phyloP scores from a whole-genome alignment of 352 stramenopile genomes.

The Elongisporangium senticosum region DNA sequence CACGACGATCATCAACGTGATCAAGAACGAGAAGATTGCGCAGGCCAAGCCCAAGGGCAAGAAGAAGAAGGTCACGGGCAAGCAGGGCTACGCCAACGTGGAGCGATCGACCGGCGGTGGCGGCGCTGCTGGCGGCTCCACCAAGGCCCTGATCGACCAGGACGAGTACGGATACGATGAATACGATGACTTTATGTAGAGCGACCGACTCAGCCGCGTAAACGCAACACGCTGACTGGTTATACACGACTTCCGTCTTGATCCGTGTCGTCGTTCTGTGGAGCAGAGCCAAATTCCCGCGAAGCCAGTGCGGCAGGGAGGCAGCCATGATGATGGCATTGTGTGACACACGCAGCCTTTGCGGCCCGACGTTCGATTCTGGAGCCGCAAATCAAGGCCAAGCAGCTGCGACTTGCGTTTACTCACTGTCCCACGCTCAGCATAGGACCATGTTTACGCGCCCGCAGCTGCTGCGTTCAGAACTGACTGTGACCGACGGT shows the following conservation, averaged over 20 bases:
- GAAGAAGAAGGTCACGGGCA: slow-evolving; percentile 81
- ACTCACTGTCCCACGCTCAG: not conserved
- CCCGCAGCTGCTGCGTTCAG: not conserved
- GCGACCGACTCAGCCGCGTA: not conserved
- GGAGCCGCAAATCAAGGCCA: not conserved
- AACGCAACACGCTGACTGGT: not conserved
- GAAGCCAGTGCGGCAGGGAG: no score
- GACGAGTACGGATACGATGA: slow-evolving; percentile 74
- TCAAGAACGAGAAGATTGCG: slow-evolving; percentile 86
- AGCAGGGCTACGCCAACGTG: slow-evolving; percentile 79
- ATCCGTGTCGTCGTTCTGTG: no score
- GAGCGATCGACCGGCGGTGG: slow-evolving; percentile 44
- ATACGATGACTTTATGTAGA: slow-evolving; percentile 87
- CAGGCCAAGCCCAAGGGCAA: slow-evolving; percentile 77
- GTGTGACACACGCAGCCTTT: not conserved
- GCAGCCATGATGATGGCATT: no score
- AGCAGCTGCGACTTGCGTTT: not conserved
- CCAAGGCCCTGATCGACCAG: slow-evolving; percentile 23
- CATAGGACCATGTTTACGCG: not conserved
- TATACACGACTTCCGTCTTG: not conserved
- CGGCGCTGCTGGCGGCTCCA: slow-evolving; percentile 13
- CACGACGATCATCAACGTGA: slow-evolving; percentile 82
- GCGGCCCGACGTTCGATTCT: not conserved
- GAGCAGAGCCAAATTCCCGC: no score
- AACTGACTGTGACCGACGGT: not conserved